Base-by-base conservation (phyloP, 306 rosid genomes). In the Ormosia semicastrata region DNA sequence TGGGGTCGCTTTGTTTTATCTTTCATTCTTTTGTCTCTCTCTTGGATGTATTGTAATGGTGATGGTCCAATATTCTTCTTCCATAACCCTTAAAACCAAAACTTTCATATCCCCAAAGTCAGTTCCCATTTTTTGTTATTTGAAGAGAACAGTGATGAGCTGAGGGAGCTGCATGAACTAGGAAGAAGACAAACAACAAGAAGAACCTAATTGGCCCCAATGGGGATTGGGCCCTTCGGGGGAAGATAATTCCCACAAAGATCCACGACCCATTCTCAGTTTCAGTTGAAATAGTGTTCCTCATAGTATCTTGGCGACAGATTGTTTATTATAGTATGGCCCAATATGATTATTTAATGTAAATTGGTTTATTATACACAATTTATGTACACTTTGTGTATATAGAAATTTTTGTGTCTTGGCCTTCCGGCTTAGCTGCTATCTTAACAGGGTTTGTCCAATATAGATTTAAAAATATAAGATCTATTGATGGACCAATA, bases 201-300 rank as follows among this genome's bases (percentile, higher is more conserved):
- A 41, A 36, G 40, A 75, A 14, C 57, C 52, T 2, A 44, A 14
- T 79, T 36, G 40, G 8, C 44, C 44, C 44, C 8, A 1, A 43
- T 43, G 2, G 47, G 10, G 12, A 0, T 46, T 46, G 52, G 52
- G 52, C 52, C n/a, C 52, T 46, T 46, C 3, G 14, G 47, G 14
- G 47, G 12, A 3, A 43, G 47, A 43, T 8, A 43, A 43, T 2
- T 8, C 12, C 47, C 11, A 43, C 47, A 2, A 43, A 43, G 47
- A 2, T 43, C 3, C 47, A 8, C 12, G 47, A 53, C 76, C 87
- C 2, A 59, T 81, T 73, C 86, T 88, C 72, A 79, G 78, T 70
- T 65, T 89, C 78, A 82, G 58, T 30, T 87, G 87, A 88, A 40
- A 84, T 1, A 89, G 67, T 57, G 89, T 89, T 5, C 78, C 47